Conservation (phyloP, 768 basidiomycete species). For the Mycena chlorophos region DNA sequence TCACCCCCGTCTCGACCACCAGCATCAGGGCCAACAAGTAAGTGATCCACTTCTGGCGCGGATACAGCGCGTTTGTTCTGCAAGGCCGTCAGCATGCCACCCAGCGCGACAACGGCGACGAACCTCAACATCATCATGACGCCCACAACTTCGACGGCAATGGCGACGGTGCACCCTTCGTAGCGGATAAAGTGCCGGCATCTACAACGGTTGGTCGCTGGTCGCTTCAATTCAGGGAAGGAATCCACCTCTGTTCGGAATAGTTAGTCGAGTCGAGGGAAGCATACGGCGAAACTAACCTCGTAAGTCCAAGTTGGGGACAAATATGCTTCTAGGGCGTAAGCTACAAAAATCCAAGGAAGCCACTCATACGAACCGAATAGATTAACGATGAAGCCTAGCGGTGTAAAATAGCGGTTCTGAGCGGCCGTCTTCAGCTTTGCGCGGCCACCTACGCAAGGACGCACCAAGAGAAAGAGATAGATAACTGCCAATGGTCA, state of each 20-base stretch:
- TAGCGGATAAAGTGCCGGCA: conserved; percentile 34
- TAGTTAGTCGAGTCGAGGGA: not conserved
- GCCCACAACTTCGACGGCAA: conserved; percentile 39
- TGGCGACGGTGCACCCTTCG: conserved; percentile 40
- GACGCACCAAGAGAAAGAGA: conserved; percentile 35
- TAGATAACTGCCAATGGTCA: conserved; percentile 30
- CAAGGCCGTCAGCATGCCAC: not conserved
- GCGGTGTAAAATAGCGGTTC: conserved; percentile 48
- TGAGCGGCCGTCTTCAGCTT: not conserved
- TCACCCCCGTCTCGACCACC: conserved; percentile 29
- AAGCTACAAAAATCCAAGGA: not conserved
- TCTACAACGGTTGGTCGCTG: conserved; percentile 12
- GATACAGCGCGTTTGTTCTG: conserved; percentile 31
- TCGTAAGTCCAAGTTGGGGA: conserved; percentile 24
- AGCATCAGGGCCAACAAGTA: conserved; percentile 25
- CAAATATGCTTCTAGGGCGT: conserved; percentile 17
- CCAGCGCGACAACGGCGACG: not conserved
- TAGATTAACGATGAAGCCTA: conserved; percentile 46
- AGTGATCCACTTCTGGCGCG: conserved; percentile 20
- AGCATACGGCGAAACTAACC: conserved; percentile 3
- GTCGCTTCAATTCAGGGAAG: not conserved
- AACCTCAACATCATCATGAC: conserved; percentile 46
- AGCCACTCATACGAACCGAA: conserved; percentile 9
- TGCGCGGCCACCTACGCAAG: no score
- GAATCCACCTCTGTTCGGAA: not conserved